phyloP scores from a whole-genome alignment of 1,139 yeast species.

The Meyerozyma elateridarum region DNA sequence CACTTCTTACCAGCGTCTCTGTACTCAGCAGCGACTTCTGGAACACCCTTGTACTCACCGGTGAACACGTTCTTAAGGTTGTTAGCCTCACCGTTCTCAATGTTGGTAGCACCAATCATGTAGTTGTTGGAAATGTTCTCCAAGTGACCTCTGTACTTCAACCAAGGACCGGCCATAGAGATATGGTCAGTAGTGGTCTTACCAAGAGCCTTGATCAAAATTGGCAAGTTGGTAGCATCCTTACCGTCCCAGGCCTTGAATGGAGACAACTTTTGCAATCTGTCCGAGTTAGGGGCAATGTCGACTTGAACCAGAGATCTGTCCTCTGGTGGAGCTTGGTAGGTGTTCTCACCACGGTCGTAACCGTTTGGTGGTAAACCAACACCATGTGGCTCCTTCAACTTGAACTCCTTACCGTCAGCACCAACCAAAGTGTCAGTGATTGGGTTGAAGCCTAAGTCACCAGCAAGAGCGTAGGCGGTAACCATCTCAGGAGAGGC shows the following conservation, averaged over 20 bases:
- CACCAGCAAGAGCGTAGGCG: constrained; percentile 96
- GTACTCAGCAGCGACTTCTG: constrained; percentile 93
- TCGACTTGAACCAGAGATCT: constrained; percentile 70
- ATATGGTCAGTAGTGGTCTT: constrained; percentile 99
- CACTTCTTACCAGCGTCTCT: constrained; percentile 88
- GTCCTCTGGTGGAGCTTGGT: constrained; percentile 96
- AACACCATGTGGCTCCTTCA: constrained; percentile 83
- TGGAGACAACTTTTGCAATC: constrained; percentile 48
- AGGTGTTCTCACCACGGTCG: constrained; percentile 93
- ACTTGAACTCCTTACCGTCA: constrained; percentile 93
- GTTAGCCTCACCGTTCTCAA: constrained; percentile 95
- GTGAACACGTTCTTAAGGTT: constrained; percentile 83
- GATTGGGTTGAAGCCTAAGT: constrained; percentile 95
- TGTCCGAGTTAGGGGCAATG: constrained; percentile 76
- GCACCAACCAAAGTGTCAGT: constrained; percentile 92
- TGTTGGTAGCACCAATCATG: constrained; percentile 99
- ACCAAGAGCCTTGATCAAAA: constrained; percentile 93
- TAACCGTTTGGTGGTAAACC: constrained; percentile 93
- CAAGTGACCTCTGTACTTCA: constrained; percentile 99
- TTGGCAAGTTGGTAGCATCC: constrained; percentile 85
- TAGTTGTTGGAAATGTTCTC: constrained; percentile 98
- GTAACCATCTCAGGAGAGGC: constrained; percentile 98
- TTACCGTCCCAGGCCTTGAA: constrained; percentile 86
- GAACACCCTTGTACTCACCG: constrained; percentile 92
- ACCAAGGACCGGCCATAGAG: constrained; percentile 99